Base-by-base conservation (phyloP, 352 stramenopile species). In the Phytophthora meadii region DNA sequence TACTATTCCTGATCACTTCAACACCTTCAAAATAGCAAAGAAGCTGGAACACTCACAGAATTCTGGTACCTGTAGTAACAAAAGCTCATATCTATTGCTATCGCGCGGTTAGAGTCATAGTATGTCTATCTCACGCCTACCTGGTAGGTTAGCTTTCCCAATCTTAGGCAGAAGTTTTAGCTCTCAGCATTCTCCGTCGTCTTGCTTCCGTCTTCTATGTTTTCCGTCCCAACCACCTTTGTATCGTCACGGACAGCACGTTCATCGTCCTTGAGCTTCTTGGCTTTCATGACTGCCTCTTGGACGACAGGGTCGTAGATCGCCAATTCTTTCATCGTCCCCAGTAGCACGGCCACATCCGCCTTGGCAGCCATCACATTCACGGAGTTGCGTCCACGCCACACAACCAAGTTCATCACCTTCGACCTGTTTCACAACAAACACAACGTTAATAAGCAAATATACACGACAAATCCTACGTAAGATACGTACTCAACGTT, bases 351-450 rank as follows among this genome's bases (percentile, higher is more conserved):
- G 11, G 81, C 74, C 8, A 87, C 74, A 73, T 96, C 88, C 24
- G 84, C 72, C 73, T 95, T 96, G 40, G 84, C 80, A 40, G 87
- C 79, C 88, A 96, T 96, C 53, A 92, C 77, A 63, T 92, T 96
- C 61, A 92, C 77, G 54, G 88, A 94, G 71, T 93, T 94, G 37
- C 85, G 85, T 19, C 88, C 88, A 54, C 88, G 85, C 88, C 88
- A 96, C 17, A 94, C 72, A 11, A 94, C 88, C 10, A 96, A 32
- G 68, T 95, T 93, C 71, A 96, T 82, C 56, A 95, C 79, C 61
- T 82, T 84, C 36, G 88, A 83, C 62, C 87, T 94, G 64, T 62
- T n/a, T 48, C 12, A 75, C 5, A 7, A 46, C 27, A 68, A 32
- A 41, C 54, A 34, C 36, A 53, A 44, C 0, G 47, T 76, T 40